Conservation (phyloP, 2,329 filamentous ascomycete genomes). For the Botrytis cinerea region DNA sequence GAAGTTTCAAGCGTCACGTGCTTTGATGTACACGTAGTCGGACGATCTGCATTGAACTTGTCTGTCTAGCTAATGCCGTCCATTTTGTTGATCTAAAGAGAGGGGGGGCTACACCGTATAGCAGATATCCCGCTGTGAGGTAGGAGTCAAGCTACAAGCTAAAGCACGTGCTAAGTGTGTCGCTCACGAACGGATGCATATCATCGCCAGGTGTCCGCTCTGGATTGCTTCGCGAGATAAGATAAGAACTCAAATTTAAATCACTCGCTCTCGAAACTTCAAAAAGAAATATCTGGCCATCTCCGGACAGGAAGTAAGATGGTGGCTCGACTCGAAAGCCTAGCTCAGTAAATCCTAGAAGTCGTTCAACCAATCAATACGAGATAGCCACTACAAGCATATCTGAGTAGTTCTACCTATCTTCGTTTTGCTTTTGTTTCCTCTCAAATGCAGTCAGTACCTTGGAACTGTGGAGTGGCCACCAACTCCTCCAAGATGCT, state of each 20-base stretch:
- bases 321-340: not conserved
- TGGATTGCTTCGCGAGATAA: not conserved
- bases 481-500: not conserved
- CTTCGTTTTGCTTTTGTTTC: not conserved
- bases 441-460: not conserved
- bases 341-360: not conserved
- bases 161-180: not conserved
- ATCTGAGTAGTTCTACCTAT: not conserved
- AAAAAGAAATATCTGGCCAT: not conserved
- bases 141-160: not conserved
- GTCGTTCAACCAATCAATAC: not conserved
- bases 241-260: not conserved
- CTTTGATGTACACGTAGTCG: not conserved
- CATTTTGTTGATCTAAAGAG: not conserved
- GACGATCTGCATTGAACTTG: not conserved
- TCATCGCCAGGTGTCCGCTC: not conserved
- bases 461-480: not conserved
- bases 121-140: not conserved
- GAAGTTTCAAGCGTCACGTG: not conserved
- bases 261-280: not conserved
- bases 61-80: not conserved
- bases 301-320: not conserved
- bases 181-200: not conserved
- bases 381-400: not conserved
- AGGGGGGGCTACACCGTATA: not conserved